Evolutionary conservation across 106 monocot species (phyloP).

Genomic region (Chionographis japonica): DNA sequence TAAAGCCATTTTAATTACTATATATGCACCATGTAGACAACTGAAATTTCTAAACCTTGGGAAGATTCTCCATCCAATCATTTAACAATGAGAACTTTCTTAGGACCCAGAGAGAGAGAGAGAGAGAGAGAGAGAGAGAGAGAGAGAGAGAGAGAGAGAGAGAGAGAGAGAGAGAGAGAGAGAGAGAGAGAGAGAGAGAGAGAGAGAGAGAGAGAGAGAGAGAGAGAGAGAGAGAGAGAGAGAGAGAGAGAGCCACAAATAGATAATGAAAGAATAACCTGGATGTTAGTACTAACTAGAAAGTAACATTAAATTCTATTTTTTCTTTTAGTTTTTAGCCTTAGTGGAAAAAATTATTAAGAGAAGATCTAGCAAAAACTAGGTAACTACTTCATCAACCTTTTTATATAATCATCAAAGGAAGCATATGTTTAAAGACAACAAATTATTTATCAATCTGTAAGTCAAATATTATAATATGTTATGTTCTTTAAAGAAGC

Average conservation of each 20-base stretch:
- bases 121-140: too few relatives aligned
- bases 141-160: too few relatives aligned
- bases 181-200: too few relatives aligned
- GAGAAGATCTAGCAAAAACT: not conserved
- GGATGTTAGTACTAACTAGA: slow-evolving; percentile 2
- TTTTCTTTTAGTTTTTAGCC: not conserved
- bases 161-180: too few relatives aligned
- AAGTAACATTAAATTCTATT: not conserved
- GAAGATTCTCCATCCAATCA: slow-evolving; percentile 4
- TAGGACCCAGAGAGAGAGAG: not conserved
- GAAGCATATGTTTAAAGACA: not conserved
- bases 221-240: too few relatives aligned
- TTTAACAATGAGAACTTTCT: not conserved
- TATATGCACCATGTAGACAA: not conserved
- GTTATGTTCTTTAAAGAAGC: not conserved
- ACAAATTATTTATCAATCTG: not conserved
- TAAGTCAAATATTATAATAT: slow-evolving; percentile 5
- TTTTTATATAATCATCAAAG: not conserved
- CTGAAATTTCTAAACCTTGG: not conserved
- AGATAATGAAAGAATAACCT: not conserved
- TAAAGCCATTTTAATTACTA: not conserved
- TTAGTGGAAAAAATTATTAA: too few relatives aligned
- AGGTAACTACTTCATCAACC: not conserved
- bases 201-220: too few relatives aligned
- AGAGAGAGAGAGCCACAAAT: not conserved